Conservation (phyloP, 2,329 filamentous ascomycete species). For the Hypoxylon sp. region DNA sequence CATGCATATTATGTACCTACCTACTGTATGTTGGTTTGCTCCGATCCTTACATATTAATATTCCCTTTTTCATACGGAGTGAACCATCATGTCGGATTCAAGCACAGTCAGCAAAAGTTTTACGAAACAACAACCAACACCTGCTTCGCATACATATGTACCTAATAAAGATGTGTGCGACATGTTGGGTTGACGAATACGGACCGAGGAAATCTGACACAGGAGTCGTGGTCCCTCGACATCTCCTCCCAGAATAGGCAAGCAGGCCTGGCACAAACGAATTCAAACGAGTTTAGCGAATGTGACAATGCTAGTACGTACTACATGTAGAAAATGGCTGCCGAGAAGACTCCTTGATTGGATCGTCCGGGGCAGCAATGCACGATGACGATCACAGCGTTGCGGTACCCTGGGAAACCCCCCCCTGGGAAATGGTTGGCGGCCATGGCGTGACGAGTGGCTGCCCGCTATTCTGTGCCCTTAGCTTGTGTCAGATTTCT, state of each 20-base stretch:
- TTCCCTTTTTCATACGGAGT: too few species aligned
- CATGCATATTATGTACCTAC: too few species aligned
- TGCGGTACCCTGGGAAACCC: constrained; percentile 1
- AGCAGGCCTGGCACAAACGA: constrained; percentile 3
- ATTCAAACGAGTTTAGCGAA: constrained; percentile 22
- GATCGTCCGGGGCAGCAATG: constrained; percentile 12
- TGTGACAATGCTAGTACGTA: too few species aligned
- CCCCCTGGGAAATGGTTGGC: too few species aligned
- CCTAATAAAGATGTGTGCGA: constrained; percentile 3
- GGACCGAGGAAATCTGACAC: constrained; percentile 26
- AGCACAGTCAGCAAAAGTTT: too few species aligned
- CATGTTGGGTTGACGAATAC: constrained; percentile 11
- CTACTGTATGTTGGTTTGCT: too few species aligned
- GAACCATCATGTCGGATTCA: too few species aligned
- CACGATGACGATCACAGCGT: constrained; percentile 36
- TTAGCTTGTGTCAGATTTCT: too few species aligned
- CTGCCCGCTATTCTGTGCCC: too few species aligned
- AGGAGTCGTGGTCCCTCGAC: background rate
- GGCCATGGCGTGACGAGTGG: constrained; percentile 24
- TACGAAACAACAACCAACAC: too few species aligned
- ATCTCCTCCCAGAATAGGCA: constrained; percentile 21
- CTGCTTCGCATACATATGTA: too few species aligned
- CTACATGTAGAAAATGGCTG: background rate
- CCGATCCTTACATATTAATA: too few species aligned
- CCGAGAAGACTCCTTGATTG: constrained; percentile 33